Percentiles rank a stretch among this genome's conserved stretches.
Conservation (phyloP, 768 basidiomycete genomes). For the Paxillus ammoniavirescens region DNA sequence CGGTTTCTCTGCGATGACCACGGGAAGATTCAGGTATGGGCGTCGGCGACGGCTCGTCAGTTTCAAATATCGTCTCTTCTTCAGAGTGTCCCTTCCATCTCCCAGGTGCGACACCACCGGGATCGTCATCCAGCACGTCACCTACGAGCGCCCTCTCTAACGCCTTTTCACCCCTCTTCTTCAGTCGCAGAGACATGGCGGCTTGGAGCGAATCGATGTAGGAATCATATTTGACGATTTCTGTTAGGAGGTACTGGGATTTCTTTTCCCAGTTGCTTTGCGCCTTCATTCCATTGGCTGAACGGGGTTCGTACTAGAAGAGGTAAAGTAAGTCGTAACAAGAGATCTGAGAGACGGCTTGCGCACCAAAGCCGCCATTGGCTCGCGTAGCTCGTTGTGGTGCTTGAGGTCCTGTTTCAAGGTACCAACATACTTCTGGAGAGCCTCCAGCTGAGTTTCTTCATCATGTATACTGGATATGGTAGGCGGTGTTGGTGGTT, state of each 20-base stretch:
- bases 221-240: constrained; percentile 93
- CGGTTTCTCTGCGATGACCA: constrained; percentile 44
- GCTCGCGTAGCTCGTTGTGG: constrained; percentile 81
- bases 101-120: constrained; percentile 26
- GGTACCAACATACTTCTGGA: constrained; percentile 74
- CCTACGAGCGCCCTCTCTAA: constrained; percentile 56
- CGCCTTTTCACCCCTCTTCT: constrained; percentile 88
- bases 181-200: constrained; percentile 82
- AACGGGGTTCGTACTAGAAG: constrained; percentile 75
- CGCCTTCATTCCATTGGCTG: constrained; percentile 72
- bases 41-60: constrained; percentile 37
- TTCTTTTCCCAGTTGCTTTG: constrained; percentile 91
- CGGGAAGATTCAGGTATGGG: constrained; percentile 28
- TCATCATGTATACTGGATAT: constrained; percentile 87
- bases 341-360: constrained; percentile 9
- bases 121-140: constrained; percentile 31
- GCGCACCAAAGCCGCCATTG: constrained; percentile 75
- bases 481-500: constrained; percentile 80
- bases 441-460: constrained; percentile 86
- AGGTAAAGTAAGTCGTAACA: constrained; percentile 11
- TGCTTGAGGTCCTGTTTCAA: constrained; percentile 77
- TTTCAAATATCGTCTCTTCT: constrained; percentile 48
- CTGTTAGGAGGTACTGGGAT: constrained; percentile 83
- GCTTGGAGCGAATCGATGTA: constrained; percentile 88
- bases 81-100: constrained; percentile 40